phyloP scores from a whole-genome alignment of 345 rosid genomes.

The Punica granatum region DNA sequence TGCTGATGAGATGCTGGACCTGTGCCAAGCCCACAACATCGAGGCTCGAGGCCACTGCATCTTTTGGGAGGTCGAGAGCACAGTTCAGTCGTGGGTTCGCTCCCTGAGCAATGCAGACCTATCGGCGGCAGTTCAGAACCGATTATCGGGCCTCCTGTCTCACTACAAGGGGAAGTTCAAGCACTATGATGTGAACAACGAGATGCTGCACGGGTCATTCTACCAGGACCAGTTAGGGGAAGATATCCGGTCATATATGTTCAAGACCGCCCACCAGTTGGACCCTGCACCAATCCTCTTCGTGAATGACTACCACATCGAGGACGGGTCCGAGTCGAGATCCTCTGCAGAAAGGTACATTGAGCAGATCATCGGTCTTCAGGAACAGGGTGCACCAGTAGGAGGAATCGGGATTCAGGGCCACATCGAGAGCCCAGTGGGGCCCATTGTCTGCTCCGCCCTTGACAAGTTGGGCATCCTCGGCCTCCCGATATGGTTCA shows the following conservation, averaged over 20 bases:
- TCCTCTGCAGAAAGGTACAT: slow-evolving; percentile 74
- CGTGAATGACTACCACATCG: slow-evolving; percentile 87
- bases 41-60: slow-evolving; percentile 82
- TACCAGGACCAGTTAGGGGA: slow-evolving; percentile 53
- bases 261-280: slow-evolving; percentile 56
- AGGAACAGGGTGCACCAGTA: slow-evolving; percentile 71
- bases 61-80: slow-evolving; percentile 88
- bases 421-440: slow-evolving; percentile 75
- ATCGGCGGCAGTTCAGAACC: slow-evolving; percentile 65
- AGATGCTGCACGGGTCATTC: slow-evolving; percentile 95
- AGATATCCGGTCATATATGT: slow-evolving; percentile 71
- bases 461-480: slow-evolving; percentile 69
- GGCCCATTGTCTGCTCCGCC: slow-evolving; percentile 57
- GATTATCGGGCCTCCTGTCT: slow-evolving; percentile 58
- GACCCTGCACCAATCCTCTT: slow-evolving; percentile 67
- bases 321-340: slow-evolving; percentile 73
- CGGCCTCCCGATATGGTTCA: slow-evolving; percentile 91
- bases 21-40: slow-evolving; percentile 53
- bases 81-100: slow-evolving; percentile 74
- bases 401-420: slow-evolving; percentile 96
- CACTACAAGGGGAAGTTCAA: slow-evolving; percentile 81
- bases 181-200: slow-evolving; percentile 95
- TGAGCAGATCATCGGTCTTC: slow-evolving; percentile 64
- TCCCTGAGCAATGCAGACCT: slow-evolving; percentile 50
- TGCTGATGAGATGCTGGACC: slow-evolving; percentile 76